Base-by-base conservation (phyloP, 768 basidiomycete genomes). In the Russula abietina region DNA sequence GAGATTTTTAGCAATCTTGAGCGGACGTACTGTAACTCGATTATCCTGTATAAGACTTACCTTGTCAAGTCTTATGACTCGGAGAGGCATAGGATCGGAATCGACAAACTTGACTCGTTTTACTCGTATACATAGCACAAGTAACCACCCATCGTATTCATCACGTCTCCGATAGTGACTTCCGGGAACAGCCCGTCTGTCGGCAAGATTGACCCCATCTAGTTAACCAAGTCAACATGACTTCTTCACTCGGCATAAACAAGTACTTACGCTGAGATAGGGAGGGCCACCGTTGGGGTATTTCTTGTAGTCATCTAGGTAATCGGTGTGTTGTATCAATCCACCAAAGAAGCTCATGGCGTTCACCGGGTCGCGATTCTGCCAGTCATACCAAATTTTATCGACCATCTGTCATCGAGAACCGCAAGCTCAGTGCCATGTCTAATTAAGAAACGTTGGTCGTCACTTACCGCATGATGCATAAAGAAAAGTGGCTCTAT, bases 321-420 rank as follows among this genome's bases (percentile, higher is more conserved):
- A 73, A 38, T 70, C 55, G 26, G 73, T 26, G 43, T 67, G 66
- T 52, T 74, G 66, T 6, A 73, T 69, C 4, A 72, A 69, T 4
- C 75, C 75, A 54, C 75, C 75, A 26, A 65, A 64, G 64, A 70
- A 76, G 32, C 70, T 69, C 52, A 62, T 59, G 56, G 60, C n/a
- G n/a, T n/a, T n/a, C n/a, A n/a, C n/a, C n/a, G n/a, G n/a, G n/a
- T n/a, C n/a, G n/a, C n/a, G n/a, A 56, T 61, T 60, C 53, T 76
- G 75, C 75, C 75, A 76, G 54, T 75, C 71, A 55, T 53, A 74
- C 75, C 75, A 76, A 17, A 76, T 57, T 58, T 74, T 74, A 65
- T 76, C 75, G 53, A 76, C 66, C 74, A 75, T 75, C 72, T 71
- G 59, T 36, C 26, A n/a, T 6, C 46, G n/a, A 28, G 30, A 19